Conservation (phyloP, 2,329 filamentous ascomycete genomes). For the Alternaria triticimaculans region DNA sequence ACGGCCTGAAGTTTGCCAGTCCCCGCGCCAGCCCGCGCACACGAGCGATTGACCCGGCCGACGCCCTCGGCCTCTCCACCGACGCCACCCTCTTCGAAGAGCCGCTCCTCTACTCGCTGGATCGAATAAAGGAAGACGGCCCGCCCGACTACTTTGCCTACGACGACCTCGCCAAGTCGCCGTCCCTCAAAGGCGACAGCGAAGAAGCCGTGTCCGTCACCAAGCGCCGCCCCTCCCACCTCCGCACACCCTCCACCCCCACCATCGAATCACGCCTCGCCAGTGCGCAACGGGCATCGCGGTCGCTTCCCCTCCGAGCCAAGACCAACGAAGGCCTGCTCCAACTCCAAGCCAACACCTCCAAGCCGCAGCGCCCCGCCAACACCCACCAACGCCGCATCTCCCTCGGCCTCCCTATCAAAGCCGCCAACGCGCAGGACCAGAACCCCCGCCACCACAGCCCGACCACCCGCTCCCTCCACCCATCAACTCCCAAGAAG, state of each 20-base stretch:
- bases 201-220: constrained; percentile 14
- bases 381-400: constrained; percentile 27
- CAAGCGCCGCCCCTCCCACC: constrained; percentile 21
- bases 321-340: constrained; percentile 32
- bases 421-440: constrained; percentile 5
- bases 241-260: constrained; percentile 21
- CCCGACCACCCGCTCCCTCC: constrained; percentile 12
- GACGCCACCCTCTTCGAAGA: constrained; percentile 30
- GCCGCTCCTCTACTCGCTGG: constrained; percentile 23
- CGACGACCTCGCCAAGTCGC: constrained; percentile 16
- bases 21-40: constrained; percentile 15
- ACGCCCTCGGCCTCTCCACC: constrained; percentile 21
- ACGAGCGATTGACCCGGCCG: constrained; percentile 13
- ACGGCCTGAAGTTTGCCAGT: constrained; percentile 24
- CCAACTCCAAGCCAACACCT: constrained; percentile 24
- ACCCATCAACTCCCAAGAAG: constrained; percentile 4
- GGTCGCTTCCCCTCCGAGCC: constrained; percentile 18
- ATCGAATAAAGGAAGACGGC: constrained; percentile 21
- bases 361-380: constrained; percentile 16
- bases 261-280: constrained; percentile 20
- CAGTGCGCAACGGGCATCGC: constrained; percentile 15
- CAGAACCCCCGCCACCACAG: constrained; percentile 9
- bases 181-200: constrained; percentile 13
- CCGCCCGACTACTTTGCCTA: constrained; percentile 20
- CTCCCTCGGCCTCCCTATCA: constrained; percentile 31